Evolutionary conservation across 352 stramenopile genomes (phyloP).

Genomic region (Phytophthora hybrid): DNA sequence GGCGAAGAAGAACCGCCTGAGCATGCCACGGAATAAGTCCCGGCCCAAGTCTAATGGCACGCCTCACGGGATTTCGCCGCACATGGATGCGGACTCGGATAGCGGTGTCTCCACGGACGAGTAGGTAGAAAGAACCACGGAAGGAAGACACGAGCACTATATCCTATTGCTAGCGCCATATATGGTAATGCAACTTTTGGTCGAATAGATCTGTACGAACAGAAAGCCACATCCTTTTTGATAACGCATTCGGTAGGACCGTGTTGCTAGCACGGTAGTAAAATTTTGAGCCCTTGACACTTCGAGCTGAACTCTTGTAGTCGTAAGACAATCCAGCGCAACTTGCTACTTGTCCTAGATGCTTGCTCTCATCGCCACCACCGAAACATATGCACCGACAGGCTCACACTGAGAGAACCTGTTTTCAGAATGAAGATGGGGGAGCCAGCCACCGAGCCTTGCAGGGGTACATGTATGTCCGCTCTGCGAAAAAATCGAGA

Average conservation of each 20-base stretch:
- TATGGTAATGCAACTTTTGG: slow-evolving; percentile 25
- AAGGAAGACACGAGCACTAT: not conserved
- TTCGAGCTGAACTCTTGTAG: no score
- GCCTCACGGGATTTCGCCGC: slow-evolving; percentile 45
- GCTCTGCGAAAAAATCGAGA: slow-evolving; percentile 10
- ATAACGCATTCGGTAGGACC: not conserved
- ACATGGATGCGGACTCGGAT: slow-evolving; percentile 50
- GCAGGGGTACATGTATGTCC: not conserved
- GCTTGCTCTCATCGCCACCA: not conserved
- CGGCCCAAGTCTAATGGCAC: slow-evolving; percentile 29
- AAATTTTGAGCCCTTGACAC: no score
- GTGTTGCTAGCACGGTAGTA: no score
- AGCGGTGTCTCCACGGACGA: slow-evolving; percentile 48
- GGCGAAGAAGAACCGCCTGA: slow-evolving; percentile 37
- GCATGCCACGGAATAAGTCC: slow-evolving; percentile 43
- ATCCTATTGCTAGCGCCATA: not conserved
- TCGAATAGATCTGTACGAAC: not conserved
- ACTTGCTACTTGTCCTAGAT: not conserved
- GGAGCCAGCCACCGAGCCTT: not conserved
- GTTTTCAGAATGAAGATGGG: no score
- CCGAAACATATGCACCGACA: not conserved
- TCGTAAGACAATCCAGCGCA: not conserved
- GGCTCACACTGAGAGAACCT: no score
- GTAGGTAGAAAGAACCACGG: slow-evolving; percentile 17
- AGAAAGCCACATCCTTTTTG: not conserved